Evolutionary conservation across 345 rosid species (phyloP).

Genomic region (Leavenworthia alabamica): DNA sequence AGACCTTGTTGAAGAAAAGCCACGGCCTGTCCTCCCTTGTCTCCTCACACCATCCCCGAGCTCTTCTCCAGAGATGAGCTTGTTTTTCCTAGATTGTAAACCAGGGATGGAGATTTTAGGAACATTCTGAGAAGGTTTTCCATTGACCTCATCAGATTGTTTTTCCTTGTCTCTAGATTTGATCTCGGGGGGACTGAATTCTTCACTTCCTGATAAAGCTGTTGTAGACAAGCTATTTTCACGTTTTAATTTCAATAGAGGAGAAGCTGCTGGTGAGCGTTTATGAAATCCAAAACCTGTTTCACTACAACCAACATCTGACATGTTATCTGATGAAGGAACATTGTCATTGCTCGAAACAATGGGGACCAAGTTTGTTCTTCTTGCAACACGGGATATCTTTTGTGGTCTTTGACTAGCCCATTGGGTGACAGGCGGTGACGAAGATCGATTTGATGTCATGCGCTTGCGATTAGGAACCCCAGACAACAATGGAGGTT

Average conservation of each 20-base stretch:
- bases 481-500: slow-evolving; percentile 65
- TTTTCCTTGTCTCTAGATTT: slow-evolving; percentile 74
- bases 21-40: slow-evolving; percentile 86
- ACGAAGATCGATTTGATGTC: slow-evolving; percentile 61
- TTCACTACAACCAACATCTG: slow-evolving; percentile 68
- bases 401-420: slow-evolving; percentile 87
- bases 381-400: slow-evolving; percentile 82
- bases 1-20: slow-evolving; percentile 57
- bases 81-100: slow-evolving; percentile 64
- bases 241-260: slow-evolving; percentile 64
- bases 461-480: slow-evolving; percentile 72
- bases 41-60: slow-evolving; percentile 73
- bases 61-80: slow-evolving; percentile 57
- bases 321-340: slow-evolving; percentile 56
- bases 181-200: slow-evolving; percentile 65
- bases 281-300: slow-evolving; percentile 60
- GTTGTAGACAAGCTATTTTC: slow-evolving; percentile 63
- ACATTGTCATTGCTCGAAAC: slow-evolving; percentile 72
- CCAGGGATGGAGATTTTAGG: slow-evolving; percentile 58
- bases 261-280: slow-evolving; percentile 61
- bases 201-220: slow-evolving; percentile 89
- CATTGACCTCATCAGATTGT: slow-evolving; percentile 64
- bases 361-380: slow-evolving; percentile 72
- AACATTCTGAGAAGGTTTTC: slow-evolving; percentile 52
- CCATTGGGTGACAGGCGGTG: slow-evolving; percentile 90